phyloP scores from a whole-genome alignment of 495 filamentous ascomycete genomes.

The Staphylotrichum tortipilum region DNA sequence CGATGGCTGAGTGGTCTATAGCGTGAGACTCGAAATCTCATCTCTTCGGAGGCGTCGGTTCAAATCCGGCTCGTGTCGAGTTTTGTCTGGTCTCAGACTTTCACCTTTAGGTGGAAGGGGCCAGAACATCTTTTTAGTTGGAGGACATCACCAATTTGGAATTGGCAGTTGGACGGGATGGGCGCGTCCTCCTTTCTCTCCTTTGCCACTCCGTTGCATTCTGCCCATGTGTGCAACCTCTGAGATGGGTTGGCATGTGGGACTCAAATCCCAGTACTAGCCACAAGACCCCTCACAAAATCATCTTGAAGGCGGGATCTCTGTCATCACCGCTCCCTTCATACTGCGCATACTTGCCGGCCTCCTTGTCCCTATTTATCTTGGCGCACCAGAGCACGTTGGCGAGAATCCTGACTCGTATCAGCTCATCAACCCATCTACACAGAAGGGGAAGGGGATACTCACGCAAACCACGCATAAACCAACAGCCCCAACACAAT shows the following conservation, averaged over 20 bases:
- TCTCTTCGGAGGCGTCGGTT: conserved; percentile 17
- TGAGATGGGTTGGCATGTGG: too few species aligned
- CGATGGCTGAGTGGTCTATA: conserved; percentile 15
- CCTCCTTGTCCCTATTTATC: not conserved
- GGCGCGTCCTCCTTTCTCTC: too few species aligned
- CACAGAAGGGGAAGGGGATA: not conserved
- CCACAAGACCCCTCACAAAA: too few species aligned
- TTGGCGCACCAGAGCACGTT: not conserved
- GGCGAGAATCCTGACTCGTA: not conserved
- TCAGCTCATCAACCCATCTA: not conserved
- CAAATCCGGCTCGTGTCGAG: conserved; percentile 14
- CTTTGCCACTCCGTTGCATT: too few species aligned
- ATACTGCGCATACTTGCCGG: not conserved
- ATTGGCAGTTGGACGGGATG: too few species aligned
- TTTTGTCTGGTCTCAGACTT: not conserved
- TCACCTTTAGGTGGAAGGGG: not conserved
- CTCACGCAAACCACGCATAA: not conserved
- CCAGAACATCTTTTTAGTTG: not conserved
- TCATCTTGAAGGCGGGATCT: not conserved
- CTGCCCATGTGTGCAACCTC: too few species aligned
- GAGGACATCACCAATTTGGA: too few species aligned
- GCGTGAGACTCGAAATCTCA: conserved; percentile 15
- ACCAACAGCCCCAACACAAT: not conserved
- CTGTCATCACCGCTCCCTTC: not conserved
- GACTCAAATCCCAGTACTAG: too few species aligned